Evolutionary conservation across 768 basidiomycete species (phyloP).

Genomic region (Arthromyces matolae): DNA sequence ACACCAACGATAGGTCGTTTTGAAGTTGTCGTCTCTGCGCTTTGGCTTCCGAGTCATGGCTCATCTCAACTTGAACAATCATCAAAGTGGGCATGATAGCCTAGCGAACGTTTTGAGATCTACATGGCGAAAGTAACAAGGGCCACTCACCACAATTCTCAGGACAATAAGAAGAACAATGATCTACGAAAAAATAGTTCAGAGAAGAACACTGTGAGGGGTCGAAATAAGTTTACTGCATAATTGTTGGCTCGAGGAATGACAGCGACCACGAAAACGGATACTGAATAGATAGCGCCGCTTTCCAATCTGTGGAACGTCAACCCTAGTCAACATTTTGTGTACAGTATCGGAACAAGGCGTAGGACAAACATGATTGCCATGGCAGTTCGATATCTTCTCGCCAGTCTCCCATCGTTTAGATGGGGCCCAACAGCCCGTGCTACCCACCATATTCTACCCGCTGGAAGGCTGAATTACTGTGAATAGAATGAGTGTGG

Average conservation of each 20-base stretch:
- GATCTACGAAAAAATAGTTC: slow-evolving; percentile 7
- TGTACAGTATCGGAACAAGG: too few relatives aligned
- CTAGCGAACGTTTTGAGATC: slow-evolving; percentile 4
- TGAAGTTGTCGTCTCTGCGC: background rate
- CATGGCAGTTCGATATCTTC: slow-evolving; percentile 12
- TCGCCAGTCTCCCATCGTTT: slow-evolving; percentile 2
- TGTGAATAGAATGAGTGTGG: too few relatives aligned
- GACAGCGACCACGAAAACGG: slow-evolving; percentile 17
- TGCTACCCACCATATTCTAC: slow-evolving; percentile 20
- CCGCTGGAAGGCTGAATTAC: slow-evolving; percentile 8
- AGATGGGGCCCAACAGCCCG: slow-evolving; percentile 7
- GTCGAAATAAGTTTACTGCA: too few relatives aligned
- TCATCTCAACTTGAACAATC: slow-evolving; percentile 32
- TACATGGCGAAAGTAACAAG: background rate
- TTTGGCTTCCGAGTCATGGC: slow-evolving; percentile 9
- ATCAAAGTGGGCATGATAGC: slow-evolving; percentile 34
- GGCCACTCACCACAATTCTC: slow-evolving; percentile 25
- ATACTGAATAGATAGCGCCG: slow-evolving; percentile 23
- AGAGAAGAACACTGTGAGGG: background rate
- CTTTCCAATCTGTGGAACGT: slow-evolving; percentile 21
- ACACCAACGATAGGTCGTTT: background rate
- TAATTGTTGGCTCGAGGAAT: slow-evolving; percentile 8
- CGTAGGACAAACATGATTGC: slow-evolving; percentile 19
- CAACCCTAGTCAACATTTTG: background rate
- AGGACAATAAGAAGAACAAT: slow-evolving; percentile 14